phyloP scores from a whole-genome alignment of 495 filamentous ascomycete genomes.

The Tuber borchii region DNA sequence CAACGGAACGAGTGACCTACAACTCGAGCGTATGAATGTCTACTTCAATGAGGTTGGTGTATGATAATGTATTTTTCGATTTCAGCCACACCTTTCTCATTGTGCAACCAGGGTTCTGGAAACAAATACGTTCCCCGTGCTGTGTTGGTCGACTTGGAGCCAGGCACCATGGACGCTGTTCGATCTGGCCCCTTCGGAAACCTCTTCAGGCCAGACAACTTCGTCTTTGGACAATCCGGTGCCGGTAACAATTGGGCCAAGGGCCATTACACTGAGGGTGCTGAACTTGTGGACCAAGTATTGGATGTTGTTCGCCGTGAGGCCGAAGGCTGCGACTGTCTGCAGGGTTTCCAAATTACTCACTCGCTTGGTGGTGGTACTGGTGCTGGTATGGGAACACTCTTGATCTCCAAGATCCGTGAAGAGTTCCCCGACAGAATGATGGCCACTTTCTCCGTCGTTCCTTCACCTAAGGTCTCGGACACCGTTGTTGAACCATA shows the following conservation, averaged over 20 bases:
- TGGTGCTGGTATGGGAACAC: constrained; percentile 99
- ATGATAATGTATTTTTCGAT: not conserved
- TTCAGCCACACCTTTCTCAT: not conserved
- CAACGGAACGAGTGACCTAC: constrained; percentile 95
- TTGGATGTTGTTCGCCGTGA: constrained; percentile 98
- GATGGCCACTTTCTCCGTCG: constrained; percentile 99
- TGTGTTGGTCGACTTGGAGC: constrained; percentile 98
- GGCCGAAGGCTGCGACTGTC: constrained; percentile 98
- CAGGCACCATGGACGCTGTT: constrained; percentile 98
- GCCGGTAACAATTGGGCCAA: constrained; percentile 99
- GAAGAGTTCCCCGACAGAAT: constrained; percentile 99
- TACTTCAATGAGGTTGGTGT: constrained; percentile 96
- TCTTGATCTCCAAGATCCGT: constrained; percentile 99
- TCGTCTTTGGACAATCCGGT: constrained; percentile 99
- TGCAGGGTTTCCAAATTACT: constrained; percentile 99
- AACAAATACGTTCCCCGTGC: constrained; percentile 99
- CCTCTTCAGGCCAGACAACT: constrained; percentile 99
- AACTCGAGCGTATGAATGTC: constrained; percentile 99
- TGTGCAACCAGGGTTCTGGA: constrained; percentile 62
- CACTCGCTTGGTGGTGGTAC: constrained; percentile 99
- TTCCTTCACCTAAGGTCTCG: constrained; percentile 99
- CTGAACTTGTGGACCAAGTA: constrained; percentile 96
- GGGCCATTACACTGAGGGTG: constrained; percentile 99
- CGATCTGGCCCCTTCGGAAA: constrained; percentile 97
- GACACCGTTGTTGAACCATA: constrained; percentile 99